phyloP scores from a whole-genome alignment of 1,284 basidiomycete species.

The Thecaphora thlaspeos region DNA sequence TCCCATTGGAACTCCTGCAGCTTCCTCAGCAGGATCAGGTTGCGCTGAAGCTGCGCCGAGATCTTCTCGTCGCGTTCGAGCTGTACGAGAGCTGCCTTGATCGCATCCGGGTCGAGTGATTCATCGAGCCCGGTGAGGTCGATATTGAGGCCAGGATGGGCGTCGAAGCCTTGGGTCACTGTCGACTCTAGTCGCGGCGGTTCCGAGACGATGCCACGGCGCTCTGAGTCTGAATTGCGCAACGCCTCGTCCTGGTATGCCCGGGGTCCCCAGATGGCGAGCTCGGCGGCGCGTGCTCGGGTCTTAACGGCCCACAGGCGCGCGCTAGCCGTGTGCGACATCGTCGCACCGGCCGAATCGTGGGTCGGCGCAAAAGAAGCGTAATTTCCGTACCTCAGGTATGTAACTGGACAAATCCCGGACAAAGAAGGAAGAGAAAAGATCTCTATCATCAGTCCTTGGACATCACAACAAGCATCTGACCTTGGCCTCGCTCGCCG shows the following conservation, averaged over 20 bases:
- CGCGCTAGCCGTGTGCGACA: slow-evolving; percentile 21
- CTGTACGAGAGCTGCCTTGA: slow-evolving; percentile 16
- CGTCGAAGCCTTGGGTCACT: not conserved
- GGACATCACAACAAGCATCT: too few relatives aligned
- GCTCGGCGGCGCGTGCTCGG: slow-evolving; percentile 8
- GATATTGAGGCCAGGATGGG: slow-evolving; percentile 3
- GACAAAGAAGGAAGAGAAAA: not conserved
- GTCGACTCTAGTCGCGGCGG: slow-evolving; percentile 1
- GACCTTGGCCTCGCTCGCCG: too few relatives aligned
- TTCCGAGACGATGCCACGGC: slow-evolving; percentile 2
- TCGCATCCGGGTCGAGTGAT: slow-evolving; percentile 8
- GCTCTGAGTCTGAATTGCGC: slow-evolving; percentile 4
- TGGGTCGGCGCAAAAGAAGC: slow-evolving; percentile 47
- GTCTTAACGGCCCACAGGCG: slow-evolving; percentile 18
- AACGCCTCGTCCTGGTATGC: slow-evolving; percentile 8
- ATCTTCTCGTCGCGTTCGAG: slow-evolving; percentile 35
- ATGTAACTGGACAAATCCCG: slow-evolving; percentile 14
- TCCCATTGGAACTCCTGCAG: slow-evolving; percentile 51
- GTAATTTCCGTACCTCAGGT: slow-evolving; percentile 47
- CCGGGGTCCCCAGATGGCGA: slow-evolving; percentile 18
- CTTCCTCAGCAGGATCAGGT: slow-evolving; percentile 34
- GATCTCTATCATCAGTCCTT: too few relatives aligned
- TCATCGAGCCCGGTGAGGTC: slow-evolving; percentile 14
- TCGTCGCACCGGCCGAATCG: slow-evolving; percentile 35
- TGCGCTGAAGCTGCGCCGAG: slow-evolving; percentile 24